Conservation (phyloP, 164 flowering plant genomes). For the Chimonanthus praecox region DNA sequence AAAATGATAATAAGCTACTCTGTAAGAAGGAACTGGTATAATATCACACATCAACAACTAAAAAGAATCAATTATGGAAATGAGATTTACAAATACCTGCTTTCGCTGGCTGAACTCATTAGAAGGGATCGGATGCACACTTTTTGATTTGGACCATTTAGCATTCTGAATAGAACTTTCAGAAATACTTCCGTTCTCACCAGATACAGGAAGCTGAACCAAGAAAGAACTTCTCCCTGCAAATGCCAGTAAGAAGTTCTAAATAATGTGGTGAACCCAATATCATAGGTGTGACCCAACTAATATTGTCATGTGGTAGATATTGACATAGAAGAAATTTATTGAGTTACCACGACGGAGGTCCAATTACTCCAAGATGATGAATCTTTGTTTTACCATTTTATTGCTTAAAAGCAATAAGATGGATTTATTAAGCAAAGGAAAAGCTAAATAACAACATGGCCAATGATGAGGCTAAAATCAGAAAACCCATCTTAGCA, state of each 20-base stretch:
- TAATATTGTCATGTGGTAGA: neutral
- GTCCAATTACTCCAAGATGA: neutral
- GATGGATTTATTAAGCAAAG: too few species aligned
- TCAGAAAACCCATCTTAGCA: too few species aligned
- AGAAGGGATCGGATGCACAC: slow-evolving; percentile 47
- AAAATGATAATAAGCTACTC: slow-evolving; percentile 1
- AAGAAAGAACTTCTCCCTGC: slow-evolving; percentile 45
- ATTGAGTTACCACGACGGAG: neutral
- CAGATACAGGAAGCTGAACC: slow-evolving; percentile 37
- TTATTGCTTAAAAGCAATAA: too few species aligned
- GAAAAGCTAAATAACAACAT: too few species aligned
- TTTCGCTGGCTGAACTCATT: slow-evolving; percentile 20
- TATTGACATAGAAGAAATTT: neutral
- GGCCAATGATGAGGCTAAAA: too few species aligned
- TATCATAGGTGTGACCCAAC: neutral
- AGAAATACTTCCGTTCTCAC: slow-evolving; percentile 30
- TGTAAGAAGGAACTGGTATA: neutral
- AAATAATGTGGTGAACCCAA: slow-evolving; percentile 1
- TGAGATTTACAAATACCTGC: slow-evolving; percentile 22
- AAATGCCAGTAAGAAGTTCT: slow-evolving; percentile 11
- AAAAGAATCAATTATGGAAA: neutral
- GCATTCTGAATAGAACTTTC: slow-evolving; percentile 22
- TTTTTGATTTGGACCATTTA: slow-evolving; percentile 18
- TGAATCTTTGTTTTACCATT: too few species aligned
- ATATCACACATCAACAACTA: neutral